A percentile compares a stretch with the other conserved stretches of the same genome.
phyloP scores from a whole-genome alignment of 495 filamentous ascomycete species.

The Tuber borchii region DNA sequence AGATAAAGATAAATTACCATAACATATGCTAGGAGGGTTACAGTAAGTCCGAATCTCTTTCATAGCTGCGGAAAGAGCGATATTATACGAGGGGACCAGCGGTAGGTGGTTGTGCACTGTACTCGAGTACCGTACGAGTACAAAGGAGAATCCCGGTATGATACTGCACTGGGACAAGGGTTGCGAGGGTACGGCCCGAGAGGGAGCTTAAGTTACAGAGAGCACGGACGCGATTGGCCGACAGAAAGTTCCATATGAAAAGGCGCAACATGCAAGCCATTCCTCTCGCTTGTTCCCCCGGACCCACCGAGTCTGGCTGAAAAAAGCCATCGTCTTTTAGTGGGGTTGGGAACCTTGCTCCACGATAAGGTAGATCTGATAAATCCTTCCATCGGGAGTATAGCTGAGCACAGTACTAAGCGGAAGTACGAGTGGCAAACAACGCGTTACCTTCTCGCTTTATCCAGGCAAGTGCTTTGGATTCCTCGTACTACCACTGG shows the following conservation, averaged over 20 bases:
- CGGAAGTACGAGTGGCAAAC: not conserved
- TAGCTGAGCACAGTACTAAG: not conserved
- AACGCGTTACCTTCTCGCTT: not conserved
- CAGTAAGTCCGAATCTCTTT: not conserved
- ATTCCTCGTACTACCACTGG: not conserved
- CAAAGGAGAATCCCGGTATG: not conserved
- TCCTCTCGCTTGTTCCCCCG: not conserved
- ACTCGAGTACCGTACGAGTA: not conserved
- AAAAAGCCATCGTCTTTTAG: not conserved
- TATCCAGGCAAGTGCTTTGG: not conserved
- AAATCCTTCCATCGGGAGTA: not conserved
- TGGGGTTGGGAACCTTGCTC: not conserved
- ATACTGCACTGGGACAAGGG: not conserved
- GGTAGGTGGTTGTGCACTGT: not conserved
- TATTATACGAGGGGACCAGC: not conserved
- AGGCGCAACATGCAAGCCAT: not conserved
- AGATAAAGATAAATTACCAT: not conserved
- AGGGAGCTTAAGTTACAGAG: not conserved
- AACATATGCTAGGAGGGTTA: not conserved
- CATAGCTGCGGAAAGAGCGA: not conserved
- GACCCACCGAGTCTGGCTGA: not conserved
- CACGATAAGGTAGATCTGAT: not conserved
- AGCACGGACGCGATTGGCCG: not conserved
- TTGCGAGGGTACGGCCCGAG: not conserved
- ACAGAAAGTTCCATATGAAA: not conserved